Evolutionary conservation across 1,284 basidiomycete genomes (phyloP), one percentile per base, ranked within the genome.

Genomic region (Schizophyllum amplum): DNA sequence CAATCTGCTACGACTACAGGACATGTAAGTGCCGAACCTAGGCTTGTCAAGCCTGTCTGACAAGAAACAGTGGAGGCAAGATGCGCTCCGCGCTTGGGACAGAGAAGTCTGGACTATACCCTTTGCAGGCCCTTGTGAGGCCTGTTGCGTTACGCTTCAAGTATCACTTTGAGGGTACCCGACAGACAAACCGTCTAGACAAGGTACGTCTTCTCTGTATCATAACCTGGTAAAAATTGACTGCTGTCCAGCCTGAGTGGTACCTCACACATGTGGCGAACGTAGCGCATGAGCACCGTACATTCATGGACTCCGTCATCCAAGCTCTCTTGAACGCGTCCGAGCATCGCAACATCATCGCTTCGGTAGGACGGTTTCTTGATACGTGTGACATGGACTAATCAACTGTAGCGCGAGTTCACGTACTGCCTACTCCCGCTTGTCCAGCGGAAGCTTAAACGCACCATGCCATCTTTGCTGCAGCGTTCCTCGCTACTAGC

Each of bases 231-330:
- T 53, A 59, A 2, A 22, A 47, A n/a, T 27, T 58, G 13, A 50
- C 52, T 46, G 46, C 48, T 46, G 49, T 56, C 22, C 66, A 94
- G 90, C 96, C 96, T 0, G 97, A 98, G 70, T 99, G 96, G 93
- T 98, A 92, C 65, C 90, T 99, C 65, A 88, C 92, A 2, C 92
- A 98, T 69, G 79, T 98, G 17, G 76, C 92, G 24, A 92, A 97
- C 64, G 80, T 87, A 55, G 79, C 84, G 27, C 90, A 92, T 64
- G 89, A 94, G 59, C 93, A 96, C 63, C 76, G 82, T 33, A 66
- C 77, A 21, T 92, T 98, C 71, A 82, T 94, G 76, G 79, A 90
- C 58, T 71, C 72, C n/a, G 77, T 88, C 52, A 72, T 94, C 24
- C 93, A 94, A 69, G 77, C 75, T n/a, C 69, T 96, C 1, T 69